These are phyloP conservation scores for Daphne laureola DNA, from an alignment of 441 rosid genomes.

Conservation along the genomic window DNA sequence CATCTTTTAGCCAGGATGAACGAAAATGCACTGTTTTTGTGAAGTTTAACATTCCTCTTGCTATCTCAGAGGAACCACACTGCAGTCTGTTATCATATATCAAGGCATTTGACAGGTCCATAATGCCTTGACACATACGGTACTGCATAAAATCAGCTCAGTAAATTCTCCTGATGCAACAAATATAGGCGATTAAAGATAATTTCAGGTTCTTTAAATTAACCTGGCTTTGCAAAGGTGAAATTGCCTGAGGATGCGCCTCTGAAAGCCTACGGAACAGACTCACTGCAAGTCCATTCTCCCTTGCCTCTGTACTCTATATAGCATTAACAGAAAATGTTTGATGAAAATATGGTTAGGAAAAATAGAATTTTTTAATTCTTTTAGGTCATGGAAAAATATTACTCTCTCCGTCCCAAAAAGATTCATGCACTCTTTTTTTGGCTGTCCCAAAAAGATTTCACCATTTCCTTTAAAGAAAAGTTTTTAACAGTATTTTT, in stretches of 20 bases:
- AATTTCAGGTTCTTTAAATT: slow-evolving; percentile 12
- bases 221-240: slow-evolving; percentile 97
- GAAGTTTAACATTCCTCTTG: slow-evolving; percentile 58
- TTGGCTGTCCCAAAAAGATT: too few relatives aligned
- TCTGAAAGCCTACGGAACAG: slow-evolving; percentile 95
- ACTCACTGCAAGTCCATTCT: slow-evolving; percentile 92
- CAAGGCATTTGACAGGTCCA: slow-evolving; percentile 90
- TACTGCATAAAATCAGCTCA: slow-evolving; percentile 47
- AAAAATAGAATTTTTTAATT: too few relatives aligned
- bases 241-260: slow-evolving; percentile 98
- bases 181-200: slow-evolving; percentile 8
- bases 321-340: slow-evolving; percentile 18
- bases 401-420: too few relatives aligned
- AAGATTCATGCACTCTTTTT: too few relatives aligned
- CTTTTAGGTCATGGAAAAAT: too few relatives aligned
- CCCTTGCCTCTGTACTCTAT: slow-evolving; percentile 92
- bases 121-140: slow-evolving; percentile 90
- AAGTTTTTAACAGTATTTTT: too few relatives aligned
- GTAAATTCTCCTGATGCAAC: slow-evolving; percentile 16
- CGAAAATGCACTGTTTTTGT: slow-evolving; percentile 27
- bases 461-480: too few relatives aligned
- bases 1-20: slow-evolving; percentile 73
- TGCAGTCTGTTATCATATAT: slow-evolving; percentile 84
- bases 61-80: slow-evolving; percentile 86
- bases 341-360: slow-evolving; percentile 4